Percentiles rank a stretch among this genome's conserved stretches.
Evolutionary conservation across 2,329 filamentous ascomycete genomes (phyloP).

Genomic region (Fonsecaea pedrosoi): DNA sequence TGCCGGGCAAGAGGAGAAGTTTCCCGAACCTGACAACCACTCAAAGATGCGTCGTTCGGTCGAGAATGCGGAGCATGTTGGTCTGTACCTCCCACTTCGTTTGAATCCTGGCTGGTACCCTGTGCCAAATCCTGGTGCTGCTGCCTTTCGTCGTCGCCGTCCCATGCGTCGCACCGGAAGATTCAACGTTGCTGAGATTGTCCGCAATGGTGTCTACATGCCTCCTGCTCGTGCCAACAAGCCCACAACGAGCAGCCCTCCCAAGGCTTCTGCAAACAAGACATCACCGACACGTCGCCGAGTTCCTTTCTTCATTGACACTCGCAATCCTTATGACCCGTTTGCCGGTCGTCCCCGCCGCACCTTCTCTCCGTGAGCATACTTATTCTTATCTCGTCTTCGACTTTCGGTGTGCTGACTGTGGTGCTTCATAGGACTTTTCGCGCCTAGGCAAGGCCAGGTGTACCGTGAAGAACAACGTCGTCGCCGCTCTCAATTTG

Average conservation of each 20-base stretch:
- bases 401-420: conserved; percentile 20
- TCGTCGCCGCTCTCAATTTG: conserved; percentile 77
- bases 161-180: conserved; percentile 15
- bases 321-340: conserved; percentile 30
- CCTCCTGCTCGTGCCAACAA: conserved; percentile 29
- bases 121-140: neutral
- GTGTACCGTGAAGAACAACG: conserved; percentile 77
- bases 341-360: conserved; percentile 30
- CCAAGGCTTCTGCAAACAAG: conserved; percentile 9
- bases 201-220: conserved; percentile 25
- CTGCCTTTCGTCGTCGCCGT: conserved; percentile 10
- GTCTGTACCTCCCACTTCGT: conserved; percentile 56
- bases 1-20: conserved; percentile 74
- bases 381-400: conserved; percentile 21
- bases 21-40: conserved; percentile 80
- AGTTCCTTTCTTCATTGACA: conserved; percentile 23
- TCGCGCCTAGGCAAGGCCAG: conserved; percentile 78
- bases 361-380: conserved; percentile 32
- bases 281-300: conserved; percentile 11
- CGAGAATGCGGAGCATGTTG: conserved; percentile 84
- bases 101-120: neutral
- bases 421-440: conserved; percentile 65
- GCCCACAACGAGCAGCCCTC: neutral
- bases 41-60: conserved; percentile 87
- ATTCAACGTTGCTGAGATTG: conserved; percentile 10